phyloP scores from a whole-genome alignment of 257 asterid genomes.

The Cruciata laevipes region DNA sequence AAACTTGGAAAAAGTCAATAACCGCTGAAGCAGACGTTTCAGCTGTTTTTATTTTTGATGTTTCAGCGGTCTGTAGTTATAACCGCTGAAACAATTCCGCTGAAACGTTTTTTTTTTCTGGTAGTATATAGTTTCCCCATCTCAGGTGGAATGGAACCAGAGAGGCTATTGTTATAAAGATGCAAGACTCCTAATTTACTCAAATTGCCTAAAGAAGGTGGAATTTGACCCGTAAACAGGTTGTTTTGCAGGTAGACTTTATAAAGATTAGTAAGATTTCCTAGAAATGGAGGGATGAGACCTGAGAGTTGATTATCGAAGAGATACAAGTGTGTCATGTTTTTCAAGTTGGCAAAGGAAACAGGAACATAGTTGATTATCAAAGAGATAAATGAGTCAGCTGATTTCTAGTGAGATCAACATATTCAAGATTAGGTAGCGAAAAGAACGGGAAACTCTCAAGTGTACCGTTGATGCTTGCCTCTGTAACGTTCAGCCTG shows the following conservation, averaged over 20 bases:
- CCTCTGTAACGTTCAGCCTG: constrained; percentile 13
- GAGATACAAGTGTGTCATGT: neutral
- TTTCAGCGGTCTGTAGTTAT: too few species aligned
- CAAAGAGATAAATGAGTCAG: constrained; percentile 14
- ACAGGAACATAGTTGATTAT: neutral
- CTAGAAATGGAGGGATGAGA: neutral
- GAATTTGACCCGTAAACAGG: constrained; percentile 11
- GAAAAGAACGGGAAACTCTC: constrained; percentile 20
- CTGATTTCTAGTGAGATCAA: constrained; percentile 17
- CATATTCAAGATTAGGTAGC: constrained; percentile 22
- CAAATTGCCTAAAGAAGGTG: neutral
- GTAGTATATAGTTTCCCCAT: neutral
- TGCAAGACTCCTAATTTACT: too few species aligned
- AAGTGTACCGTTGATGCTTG: constrained; percentile 12
- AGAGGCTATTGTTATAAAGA: constrained; percentile 4
- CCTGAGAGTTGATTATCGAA: constrained; percentile 11
- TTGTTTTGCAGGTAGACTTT: neutral
- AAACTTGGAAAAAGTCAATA: too few species aligned
- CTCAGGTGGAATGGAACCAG: constrained; percentile 6
- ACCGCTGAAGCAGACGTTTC: too few species aligned
- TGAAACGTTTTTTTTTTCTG: too few species aligned
- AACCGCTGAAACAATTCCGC: too few species aligned
- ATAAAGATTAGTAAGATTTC: neutral
- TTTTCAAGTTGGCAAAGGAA: neutral
- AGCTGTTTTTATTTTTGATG: too few species aligned